phyloP scores from a whole-genome alignment of 73 alveolate genomes.

The Loxodes magnus region DNA sequence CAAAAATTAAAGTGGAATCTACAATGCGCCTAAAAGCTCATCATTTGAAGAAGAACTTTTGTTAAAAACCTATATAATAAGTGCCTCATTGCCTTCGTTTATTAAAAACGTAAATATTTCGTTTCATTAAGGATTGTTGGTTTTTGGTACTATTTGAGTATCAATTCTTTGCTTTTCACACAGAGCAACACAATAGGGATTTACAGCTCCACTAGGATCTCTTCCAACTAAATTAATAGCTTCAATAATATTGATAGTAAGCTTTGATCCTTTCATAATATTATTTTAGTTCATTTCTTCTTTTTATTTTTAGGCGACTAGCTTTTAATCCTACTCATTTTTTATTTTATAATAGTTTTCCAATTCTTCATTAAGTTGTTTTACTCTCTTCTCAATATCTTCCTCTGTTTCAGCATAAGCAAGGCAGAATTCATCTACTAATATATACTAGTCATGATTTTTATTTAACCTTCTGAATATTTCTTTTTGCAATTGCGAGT shows the following conservation, averaged over 20 bases:
- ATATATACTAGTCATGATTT: background rate
- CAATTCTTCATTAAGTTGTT: background rate
- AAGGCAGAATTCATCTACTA: background rate
- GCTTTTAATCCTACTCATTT: constrained; percentile 3
- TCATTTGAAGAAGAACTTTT: constrained; percentile 20
- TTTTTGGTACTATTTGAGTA: constrained; percentile 21
- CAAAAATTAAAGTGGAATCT: constrained; percentile 18
- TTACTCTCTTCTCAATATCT: background rate
- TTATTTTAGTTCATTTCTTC: constrained; percentile 34
- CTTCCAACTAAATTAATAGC: constrained; percentile 39
- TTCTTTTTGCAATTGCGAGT: background rate
- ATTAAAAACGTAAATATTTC: constrained; percentile 44
- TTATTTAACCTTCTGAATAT: background rate
- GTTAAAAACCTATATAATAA: constrained; percentile 25
- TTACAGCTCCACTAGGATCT: constrained; percentile 34
- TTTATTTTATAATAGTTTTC: background rate
- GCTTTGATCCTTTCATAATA: constrained; percentile 45
- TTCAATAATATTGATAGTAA: constrained; percentile 36
- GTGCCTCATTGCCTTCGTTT: constrained; percentile 20
- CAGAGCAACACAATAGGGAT: constrained; percentile 37
- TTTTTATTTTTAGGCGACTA: background rate
- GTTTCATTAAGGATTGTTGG: constrained; percentile 49
- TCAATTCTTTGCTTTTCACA: constrained; percentile 34
- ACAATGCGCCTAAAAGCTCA: constrained; percentile 36
- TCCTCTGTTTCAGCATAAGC: constrained; percentile 1